phyloP scores from a whole-genome alignment of 805 yeast species.

The Zygosaccharomyces rouxii region DNA sequence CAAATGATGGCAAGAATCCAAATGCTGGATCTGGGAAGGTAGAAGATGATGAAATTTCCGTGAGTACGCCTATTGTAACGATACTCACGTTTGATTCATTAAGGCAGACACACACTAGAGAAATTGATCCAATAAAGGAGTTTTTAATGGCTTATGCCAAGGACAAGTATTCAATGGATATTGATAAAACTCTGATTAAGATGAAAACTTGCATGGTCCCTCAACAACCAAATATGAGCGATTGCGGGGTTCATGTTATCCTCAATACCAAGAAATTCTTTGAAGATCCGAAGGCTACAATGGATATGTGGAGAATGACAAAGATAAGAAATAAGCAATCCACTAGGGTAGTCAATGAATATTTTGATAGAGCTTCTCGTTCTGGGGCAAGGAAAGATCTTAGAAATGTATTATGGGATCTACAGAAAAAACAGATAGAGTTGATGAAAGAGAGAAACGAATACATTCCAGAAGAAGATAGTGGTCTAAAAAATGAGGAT shows the following conservation, averaged over 20 bases:
- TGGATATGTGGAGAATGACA: constrained; percentile 43
- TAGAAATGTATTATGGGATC: constrained; percentile 21
- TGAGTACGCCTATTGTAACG: constrained; percentile 32
- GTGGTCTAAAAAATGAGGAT: constrained; percentile 9
- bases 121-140: constrained; percentile 50
- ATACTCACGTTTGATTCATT: constrained; percentile 75
- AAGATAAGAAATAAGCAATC: constrained; percentile 17
- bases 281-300: constrained; percentile 44
- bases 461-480: constrained; percentile 9
- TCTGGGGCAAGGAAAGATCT: constrained; percentile 26
- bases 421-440: constrained; percentile 23
- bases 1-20: background rate
- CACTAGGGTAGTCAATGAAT: constrained; percentile 21
- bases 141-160: constrained; percentile 66
- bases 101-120: constrained; percentile 48
- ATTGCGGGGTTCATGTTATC: constrained; percentile 91
- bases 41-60: constrained; percentile 18
- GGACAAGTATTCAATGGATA: constrained; percentile 50
- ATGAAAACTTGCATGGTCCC: constrained; percentile 60
- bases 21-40: constrained; percentile 2
- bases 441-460: constrained; percentile 8
- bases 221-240: constrained; percentile 81
- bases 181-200: constrained; percentile 46
- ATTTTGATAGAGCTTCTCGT: constrained; percentile 28
- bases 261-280: constrained; percentile 63